Evolutionary conservation across 306 rosid genomes (phyloP).

Genomic region (Arachis hypogaea): DNA sequence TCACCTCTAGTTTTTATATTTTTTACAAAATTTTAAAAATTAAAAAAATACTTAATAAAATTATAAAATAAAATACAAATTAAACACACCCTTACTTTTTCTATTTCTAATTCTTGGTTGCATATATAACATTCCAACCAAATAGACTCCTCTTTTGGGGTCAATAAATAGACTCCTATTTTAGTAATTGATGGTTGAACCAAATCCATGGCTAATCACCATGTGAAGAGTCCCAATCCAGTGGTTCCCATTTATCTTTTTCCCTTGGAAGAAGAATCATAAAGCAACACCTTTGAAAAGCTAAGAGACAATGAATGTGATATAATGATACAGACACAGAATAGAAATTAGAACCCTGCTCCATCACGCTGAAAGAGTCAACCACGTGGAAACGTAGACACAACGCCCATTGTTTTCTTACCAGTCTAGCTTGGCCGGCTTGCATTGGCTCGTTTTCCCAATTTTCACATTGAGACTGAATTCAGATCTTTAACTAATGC

Average conservation of each 20-base stretch:
- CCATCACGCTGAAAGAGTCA: not conserved
- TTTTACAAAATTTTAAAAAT: no score
- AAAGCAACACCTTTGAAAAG: not conserved
- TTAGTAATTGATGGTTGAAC: not conserved
- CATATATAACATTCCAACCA: no score
- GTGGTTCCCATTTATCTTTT: slow-evolving; percentile 31
- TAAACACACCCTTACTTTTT: no score
- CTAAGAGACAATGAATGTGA: not conserved
- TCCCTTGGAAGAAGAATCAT: slow-evolving; percentile 2
- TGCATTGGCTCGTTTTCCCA: not conserved
- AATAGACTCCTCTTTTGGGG: no score
- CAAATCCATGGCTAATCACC: not conserved
- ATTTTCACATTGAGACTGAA: not conserved
- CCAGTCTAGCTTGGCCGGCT: not conserved
- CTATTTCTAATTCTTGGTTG: no score
- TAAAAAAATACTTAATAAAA: no score
- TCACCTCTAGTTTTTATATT: no score
- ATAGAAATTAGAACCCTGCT: not conserved
- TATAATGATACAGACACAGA: not conserved
- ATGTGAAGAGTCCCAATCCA: not conserved
- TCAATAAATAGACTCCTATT: not conserved
- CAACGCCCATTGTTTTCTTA: slow-evolving; percentile 1
- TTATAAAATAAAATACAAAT: no score
- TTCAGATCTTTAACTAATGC: not conserved
- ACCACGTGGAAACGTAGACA: not conserved